Evolutionary conservation across 345 rosid species (phyloP).

Genomic region (Linum tenue): DNA sequence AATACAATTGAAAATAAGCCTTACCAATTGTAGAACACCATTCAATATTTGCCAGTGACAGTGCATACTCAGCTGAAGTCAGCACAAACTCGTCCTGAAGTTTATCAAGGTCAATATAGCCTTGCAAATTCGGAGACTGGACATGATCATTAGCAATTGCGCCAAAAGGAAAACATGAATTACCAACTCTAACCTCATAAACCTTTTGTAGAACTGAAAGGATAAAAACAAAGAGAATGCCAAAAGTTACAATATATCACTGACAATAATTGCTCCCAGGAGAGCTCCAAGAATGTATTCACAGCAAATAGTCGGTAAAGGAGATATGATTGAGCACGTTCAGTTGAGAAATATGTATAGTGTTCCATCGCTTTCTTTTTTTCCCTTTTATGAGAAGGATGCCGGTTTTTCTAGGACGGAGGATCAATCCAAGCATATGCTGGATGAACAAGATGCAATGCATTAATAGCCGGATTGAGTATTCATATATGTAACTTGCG

Average conservation of each 20-base stretch:
- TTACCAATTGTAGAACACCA: constrained; percentile 74
- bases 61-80: constrained; percentile 74
- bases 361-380: constrained; percentile 42
- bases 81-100: constrained; percentile 73
- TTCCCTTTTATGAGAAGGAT: constrained; percentile 62
- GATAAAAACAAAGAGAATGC: background rate
- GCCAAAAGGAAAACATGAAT: constrained; percentile 12
- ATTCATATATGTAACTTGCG: constrained; percentile 73
- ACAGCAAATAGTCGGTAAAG: no score
- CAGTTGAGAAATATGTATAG: constrained; percentile 27
- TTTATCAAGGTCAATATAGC: constrained; percentile 50
- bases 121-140: constrained; percentile 34
- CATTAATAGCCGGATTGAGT: constrained; percentile 80
- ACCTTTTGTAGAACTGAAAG: background rate
- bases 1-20: background rate
- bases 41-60: constrained; percentile 51
- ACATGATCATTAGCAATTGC: constrained; percentile 35
- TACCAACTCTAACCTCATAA: background rate
- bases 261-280: background rate
- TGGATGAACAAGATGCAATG: constrained; percentile 73
- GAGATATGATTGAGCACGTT: no score
- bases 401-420: constrained; percentile 32
- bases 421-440: constrained; percentile 84
- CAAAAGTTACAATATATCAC: background rate
- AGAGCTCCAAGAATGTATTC: no score